These are phyloP conservation scores for Neoboletus brunneissimus DNA, from an alignment of 768 basidiomycete species.

Conservation along the genomic window DNA sequence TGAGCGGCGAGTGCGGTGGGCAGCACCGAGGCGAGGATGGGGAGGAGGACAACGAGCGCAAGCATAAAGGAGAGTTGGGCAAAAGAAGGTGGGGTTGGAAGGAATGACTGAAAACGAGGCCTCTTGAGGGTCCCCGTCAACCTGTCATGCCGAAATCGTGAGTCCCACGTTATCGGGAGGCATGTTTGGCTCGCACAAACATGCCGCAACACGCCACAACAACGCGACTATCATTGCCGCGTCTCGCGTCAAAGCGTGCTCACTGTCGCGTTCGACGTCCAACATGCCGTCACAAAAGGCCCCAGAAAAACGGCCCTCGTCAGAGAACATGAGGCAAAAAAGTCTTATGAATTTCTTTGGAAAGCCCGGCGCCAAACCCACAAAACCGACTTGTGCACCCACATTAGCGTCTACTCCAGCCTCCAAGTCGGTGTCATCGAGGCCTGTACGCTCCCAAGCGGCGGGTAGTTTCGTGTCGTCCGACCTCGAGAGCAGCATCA, in stretches of 20 bases:
- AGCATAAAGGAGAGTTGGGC: conserved; percentile 22
- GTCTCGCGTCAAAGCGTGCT: neutral
- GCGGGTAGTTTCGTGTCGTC: conserved; percentile 43
- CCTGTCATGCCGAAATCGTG: neutral
- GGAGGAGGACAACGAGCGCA: conserved; percentile 14
- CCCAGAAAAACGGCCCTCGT: conserved; percentile 37
- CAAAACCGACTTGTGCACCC: conserved; percentile 31
- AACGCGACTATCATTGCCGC: conserved; percentile 5
- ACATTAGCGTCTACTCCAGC: conserved; percentile 27
- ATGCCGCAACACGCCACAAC: conserved; percentile 6
- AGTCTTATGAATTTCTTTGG: conserved; percentile 69
- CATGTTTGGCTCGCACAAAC: conserved; percentile 10
- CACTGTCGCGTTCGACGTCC: conserved; percentile 7
- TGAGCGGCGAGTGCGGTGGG: conserved; percentile 21
- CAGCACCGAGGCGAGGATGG: conserved; percentile 15
- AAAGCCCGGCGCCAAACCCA: conserved; percentile 30
- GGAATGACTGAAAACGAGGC: neutral
- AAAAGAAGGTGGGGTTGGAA: conserved; percentile 13
- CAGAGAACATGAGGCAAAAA: conserved; percentile 62
- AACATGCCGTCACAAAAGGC: conserved; percentile 17
- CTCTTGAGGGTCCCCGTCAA: no score
- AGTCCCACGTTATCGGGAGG: neutral
- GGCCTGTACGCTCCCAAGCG: conserved; percentile 38
- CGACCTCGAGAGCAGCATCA: conserved; percentile 44
- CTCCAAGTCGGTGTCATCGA: conserved; percentile 31